Evolutionary conservation across 257 asterid species (phyloP).

Genomic region (Solanum dulcamara): DNA sequence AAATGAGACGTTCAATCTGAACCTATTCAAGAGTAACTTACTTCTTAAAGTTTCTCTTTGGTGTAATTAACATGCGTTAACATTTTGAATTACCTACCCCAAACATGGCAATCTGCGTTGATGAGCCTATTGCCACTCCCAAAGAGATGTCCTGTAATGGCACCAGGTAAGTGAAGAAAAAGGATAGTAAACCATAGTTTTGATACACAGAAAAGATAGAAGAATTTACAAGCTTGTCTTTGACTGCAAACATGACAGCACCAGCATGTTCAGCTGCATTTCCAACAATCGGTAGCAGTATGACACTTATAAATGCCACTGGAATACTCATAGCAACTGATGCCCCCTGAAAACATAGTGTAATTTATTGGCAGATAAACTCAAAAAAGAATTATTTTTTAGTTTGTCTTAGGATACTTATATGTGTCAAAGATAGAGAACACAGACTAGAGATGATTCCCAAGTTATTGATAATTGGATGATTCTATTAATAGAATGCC

Average conservation of each 20-base stretch:
- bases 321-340: constrained; percentile 69
- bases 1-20: background rate
- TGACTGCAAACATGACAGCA: constrained; percentile 78
- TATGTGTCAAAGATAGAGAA: background rate
- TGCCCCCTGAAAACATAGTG: constrained; percentile 48
- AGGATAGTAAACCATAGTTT: background rate
- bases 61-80: background rate
- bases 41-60: background rate
- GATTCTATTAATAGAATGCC: background rate
- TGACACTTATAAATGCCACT: constrained; percentile 70
- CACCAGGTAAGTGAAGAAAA: constrained; percentile 3
- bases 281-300: constrained; percentile 78
- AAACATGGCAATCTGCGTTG: constrained; percentile 83
- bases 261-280: constrained; percentile 89
- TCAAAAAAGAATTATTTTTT: background rate
- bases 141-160: constrained; percentile 59
- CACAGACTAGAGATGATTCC: background rate
- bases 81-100: constrained; percentile 36
- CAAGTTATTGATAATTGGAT: background rate
- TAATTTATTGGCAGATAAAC: background rate
- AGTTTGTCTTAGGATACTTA: background rate
- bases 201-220: background rate
- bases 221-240: constrained; percentile 70
- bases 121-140: constrained; percentile 82
- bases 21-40: background rate